phyloP scores from a whole-genome alignment of 176 grass and related monocot genomes.

The Typha latifolia region DNA sequence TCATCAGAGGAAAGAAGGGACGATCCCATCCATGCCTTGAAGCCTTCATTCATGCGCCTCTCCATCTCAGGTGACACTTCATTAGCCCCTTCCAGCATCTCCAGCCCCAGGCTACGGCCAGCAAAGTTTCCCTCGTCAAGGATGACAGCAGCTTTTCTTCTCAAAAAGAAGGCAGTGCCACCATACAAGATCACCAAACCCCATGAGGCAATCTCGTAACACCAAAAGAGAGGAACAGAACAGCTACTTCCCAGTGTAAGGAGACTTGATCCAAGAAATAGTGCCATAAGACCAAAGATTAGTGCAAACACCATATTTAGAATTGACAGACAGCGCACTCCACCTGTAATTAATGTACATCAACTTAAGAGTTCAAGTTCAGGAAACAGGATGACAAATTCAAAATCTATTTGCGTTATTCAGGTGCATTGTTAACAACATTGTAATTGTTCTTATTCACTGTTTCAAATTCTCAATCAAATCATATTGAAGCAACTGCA shows the following conservation, averaged over 20 bases:
- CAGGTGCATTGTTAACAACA: too few relatives aligned
- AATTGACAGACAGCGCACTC: slow-evolving; percentile 69
- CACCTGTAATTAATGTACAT: slow-evolving; percentile 39
- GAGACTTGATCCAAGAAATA: slow-evolving; percentile 81
- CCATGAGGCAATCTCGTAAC: slow-evolving; percentile 82
- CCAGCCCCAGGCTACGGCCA: slow-evolving; percentile 53
- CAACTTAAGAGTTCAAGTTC: neutral
- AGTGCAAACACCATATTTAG: slow-evolving; percentile 66
- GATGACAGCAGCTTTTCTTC: slow-evolving; percentile 61
- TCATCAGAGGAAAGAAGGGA: slow-evolving; percentile 89
- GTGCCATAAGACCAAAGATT: slow-evolving; percentile 72
- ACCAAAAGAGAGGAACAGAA: slow-evolving; percentile 89
- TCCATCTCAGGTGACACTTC: slow-evolving; percentile 66
- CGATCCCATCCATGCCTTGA: slow-evolving; percentile 93
- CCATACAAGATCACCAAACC: slow-evolving; percentile 76
- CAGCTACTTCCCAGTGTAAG: slow-evolving; percentile 72
- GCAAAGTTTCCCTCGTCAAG: slow-evolving; percentile 64
- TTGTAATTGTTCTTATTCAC: too few relatives aligned
- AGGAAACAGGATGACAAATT: neutral
- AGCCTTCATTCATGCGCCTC: slow-evolving; percentile 69
- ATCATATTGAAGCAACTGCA: too few relatives aligned
- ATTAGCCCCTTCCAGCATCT: slow-evolving; percentile 61
- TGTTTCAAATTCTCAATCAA: too few relatives aligned
- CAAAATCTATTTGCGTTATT: too few relatives aligned
- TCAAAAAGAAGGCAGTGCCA: slow-evolving; percentile 67